Evolutionary conservation across 2,329 filamentous ascomycete species (phyloP).

Genomic region (Cryphonectria japonica): DNA sequence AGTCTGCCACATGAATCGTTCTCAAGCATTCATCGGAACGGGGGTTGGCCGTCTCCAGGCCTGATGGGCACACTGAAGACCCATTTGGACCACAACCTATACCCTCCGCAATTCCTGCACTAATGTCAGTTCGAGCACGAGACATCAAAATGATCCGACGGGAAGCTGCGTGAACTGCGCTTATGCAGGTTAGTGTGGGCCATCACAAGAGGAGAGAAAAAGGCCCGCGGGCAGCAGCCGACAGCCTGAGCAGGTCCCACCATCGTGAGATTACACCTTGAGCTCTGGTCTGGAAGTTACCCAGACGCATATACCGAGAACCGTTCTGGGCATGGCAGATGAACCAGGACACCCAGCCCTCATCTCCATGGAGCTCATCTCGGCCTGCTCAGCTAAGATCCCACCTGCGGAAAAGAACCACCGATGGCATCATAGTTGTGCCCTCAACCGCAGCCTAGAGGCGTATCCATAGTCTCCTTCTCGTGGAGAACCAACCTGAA

Average conservation of each 20-base stretch:
- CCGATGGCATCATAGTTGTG: conserved; percentile 2
- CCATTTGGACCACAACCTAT: conserved; percentile 4
- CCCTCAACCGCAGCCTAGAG: neutral
- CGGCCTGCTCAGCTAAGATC: neutral
- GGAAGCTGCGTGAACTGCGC: conserved; percentile 31
- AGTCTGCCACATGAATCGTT: neutral
- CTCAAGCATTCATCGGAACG: conserved; percentile 1
- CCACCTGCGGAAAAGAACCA: neutral
- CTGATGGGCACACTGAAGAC: conserved; percentile 7
- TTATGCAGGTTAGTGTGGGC: conserved; percentile 29
- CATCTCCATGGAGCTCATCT: conserved; percentile 10
- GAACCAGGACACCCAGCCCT: neutral
- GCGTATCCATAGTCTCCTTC: conserved; percentile 5
- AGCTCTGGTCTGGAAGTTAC: conserved; percentile 29
- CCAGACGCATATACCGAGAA: conserved; percentile 23
- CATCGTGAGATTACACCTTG: conserved; percentile 28
- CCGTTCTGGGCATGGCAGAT: conserved; percentile 4
- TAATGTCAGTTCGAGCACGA: conserved; percentile 8
- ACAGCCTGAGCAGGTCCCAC: conserved; percentile 26
- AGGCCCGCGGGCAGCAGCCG: conserved; percentile 10
- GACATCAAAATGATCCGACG: conserved; percentile 10
- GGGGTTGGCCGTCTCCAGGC: neutral
- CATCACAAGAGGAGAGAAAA: conserved; percentile 12
- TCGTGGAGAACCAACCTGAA: conserved; percentile 17
- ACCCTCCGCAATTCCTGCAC: conserved; percentile 11